Percentiles rank a stretch among this genome's conserved stretches.
These are phyloP conservation scores for Claviceps sp. DNA, from an alignment of 2,329 filamentous ascomycete genomes.

Conservation along the genomic window DNA sequence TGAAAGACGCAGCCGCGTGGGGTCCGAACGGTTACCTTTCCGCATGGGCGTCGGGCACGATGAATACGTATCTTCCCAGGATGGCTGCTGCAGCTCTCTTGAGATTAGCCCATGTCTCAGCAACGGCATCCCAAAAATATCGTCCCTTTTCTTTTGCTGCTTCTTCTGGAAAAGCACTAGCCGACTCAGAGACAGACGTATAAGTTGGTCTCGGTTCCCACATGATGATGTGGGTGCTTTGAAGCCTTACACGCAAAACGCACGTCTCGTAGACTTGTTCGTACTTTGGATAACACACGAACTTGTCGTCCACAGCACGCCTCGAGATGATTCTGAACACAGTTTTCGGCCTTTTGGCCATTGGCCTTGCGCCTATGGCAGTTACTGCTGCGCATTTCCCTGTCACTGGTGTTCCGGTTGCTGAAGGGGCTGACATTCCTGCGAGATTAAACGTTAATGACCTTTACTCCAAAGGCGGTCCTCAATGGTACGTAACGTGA, in stretches of 20 bases:
- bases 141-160: background rate
- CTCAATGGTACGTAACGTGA: slow-evolving; percentile 26
- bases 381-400: slow-evolving; percentile 15
- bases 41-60: no score
- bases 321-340: slow-evolving; percentile 10
- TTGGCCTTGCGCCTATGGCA: slow-evolving; percentile 12
- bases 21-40: background rate
- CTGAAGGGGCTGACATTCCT: slow-evolving; percentile 27
- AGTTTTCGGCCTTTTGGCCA: slow-evolving; percentile 13
- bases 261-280: background rate
- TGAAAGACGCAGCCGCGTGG: background rate
- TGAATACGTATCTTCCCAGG: no score
- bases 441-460: slow-evolving; percentile 33
- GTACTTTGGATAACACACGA: background rate
- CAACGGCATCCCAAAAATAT: background rate
- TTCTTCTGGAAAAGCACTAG: background rate
- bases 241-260: background rate
- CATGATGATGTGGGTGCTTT: no score
- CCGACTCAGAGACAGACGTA: background rate
- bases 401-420: slow-evolving; percentile 26
- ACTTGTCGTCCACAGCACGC: background rate
- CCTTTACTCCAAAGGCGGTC: slow-evolving; percentile 26
- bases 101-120: background rate
- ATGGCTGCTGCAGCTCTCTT: no score
- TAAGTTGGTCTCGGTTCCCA: background rate